These are phyloP conservation scores for Periconia sp. DNA, from an alignment of 2,329 filamentous ascomycete genomes.

Conservation along the genomic window DNA sequence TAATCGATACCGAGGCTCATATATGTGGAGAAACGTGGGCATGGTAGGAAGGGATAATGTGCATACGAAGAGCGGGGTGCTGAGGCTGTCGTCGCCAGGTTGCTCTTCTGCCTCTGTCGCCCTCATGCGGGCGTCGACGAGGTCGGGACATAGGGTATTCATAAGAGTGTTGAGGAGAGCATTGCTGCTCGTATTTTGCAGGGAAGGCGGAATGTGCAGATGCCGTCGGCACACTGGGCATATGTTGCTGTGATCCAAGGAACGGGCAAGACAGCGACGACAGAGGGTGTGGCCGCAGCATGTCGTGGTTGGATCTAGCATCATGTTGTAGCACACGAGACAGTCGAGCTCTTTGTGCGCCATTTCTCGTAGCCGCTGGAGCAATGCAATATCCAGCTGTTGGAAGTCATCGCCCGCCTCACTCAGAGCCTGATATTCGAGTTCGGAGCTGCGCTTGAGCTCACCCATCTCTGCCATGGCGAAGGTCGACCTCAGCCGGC, in stretches of 20 bases:
- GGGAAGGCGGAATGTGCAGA: constrained; percentile 60
- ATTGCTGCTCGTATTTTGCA: constrained; percentile 64
- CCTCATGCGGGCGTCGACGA: constrained; percentile 64
- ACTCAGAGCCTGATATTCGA: constrained; percentile 55
- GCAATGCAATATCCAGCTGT: constrained; percentile 55
- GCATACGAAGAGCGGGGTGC: constrained; percentile 76
- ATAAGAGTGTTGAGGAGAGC: constrained; percentile 68
- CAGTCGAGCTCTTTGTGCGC: constrained; percentile 79
- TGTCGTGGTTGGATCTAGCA: constrained; percentile 83
- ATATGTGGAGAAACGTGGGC: constrained; percentile 86
- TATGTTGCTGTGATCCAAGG: constrained; percentile 76
- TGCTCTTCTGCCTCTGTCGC: constrained; percentile 64
- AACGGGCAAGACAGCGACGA: constrained; percentile 75
- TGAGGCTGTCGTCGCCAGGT: constrained; percentile 60
- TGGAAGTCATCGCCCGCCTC: constrained; percentile 45
- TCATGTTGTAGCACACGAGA: constrained; percentile 83
- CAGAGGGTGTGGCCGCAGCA: constrained; percentile 91
- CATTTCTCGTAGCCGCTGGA: constrained; percentile 66
- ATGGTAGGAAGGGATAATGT: constrained; percentile 81
- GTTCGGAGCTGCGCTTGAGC: constrained; percentile 63
- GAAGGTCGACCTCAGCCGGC: constrained; percentile 71
- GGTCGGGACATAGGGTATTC: constrained; percentile 69
- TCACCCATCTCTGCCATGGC: constrained; percentile 67
- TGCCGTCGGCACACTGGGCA: constrained; percentile 81
- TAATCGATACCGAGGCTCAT: constrained; percentile 88